Evolutionary conservation across 139 green algal species (phyloP).

Genomic region (Auxenochlorella pyrenoidosa): DNA sequence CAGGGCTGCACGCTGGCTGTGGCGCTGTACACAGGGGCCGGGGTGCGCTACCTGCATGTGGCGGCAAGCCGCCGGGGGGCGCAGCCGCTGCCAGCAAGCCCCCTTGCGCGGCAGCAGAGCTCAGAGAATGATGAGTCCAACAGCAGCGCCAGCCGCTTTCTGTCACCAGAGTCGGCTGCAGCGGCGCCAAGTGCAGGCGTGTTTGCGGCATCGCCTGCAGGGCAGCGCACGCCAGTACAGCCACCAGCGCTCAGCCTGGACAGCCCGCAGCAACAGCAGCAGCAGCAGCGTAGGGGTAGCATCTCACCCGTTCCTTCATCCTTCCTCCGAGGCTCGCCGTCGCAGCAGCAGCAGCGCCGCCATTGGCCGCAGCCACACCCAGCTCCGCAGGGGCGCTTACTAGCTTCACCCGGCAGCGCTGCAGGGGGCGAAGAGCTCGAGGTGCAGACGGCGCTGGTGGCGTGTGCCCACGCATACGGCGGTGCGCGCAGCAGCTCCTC

Average conservation of each 20-base stretch:
- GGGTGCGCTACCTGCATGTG: conserved; percentile 11
- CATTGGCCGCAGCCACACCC: not conserved
- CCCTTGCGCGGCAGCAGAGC: not conserved
- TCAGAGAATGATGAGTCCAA: not conserved
- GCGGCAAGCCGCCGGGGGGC: not conserved
- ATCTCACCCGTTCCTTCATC: not conserved
- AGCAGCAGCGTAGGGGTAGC: not conserved
- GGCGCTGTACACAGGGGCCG: not conserved
- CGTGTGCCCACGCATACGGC: not conserved
- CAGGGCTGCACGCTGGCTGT: not conserved
- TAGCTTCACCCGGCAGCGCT: not conserved
- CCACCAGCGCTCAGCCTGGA: not conserved
- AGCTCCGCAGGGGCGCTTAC: not conserved
- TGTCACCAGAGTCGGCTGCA: not conserved
- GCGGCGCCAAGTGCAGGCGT: not conserved
- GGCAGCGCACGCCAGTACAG: not conserved
- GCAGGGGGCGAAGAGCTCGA: not conserved
- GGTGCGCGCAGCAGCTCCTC: not conserved
- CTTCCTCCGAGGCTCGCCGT: not conserved
- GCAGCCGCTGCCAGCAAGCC: not conserved
- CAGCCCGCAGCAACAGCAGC: not conserved
- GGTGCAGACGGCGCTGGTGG: not conserved
- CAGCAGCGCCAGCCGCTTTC: conserved; percentile 26
- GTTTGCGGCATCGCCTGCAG: not conserved
- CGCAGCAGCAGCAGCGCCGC: not conserved